Evolutionary conservation across 2,329 filamentous ascomycete species (phyloP).

Genomic region (Fusarium heterosporum): DNA sequence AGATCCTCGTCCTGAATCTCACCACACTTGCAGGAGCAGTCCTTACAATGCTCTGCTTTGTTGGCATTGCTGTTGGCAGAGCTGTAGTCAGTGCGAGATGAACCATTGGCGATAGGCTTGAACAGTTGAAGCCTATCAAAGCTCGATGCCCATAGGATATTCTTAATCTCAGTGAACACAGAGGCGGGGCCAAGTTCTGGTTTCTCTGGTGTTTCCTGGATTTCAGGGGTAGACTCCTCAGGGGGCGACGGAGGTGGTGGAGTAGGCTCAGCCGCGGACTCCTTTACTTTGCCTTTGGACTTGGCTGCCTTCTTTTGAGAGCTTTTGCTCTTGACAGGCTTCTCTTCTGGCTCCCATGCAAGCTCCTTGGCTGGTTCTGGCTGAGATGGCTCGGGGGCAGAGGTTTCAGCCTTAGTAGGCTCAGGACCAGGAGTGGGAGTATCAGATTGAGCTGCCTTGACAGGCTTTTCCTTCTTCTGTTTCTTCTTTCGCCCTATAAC

Average conservation of each 20-base stretch:
- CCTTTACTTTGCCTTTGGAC: constrained; percentile 49
- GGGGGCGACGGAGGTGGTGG: constrained; percentile 35
- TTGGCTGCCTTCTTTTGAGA: constrained; percentile 50
- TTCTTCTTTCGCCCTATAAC: constrained; percentile 87
- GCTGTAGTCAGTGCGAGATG: constrained; percentile 47
- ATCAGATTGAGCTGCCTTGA: constrained; percentile 37
- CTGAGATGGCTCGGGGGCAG: constrained; percentile 6
- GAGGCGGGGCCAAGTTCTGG: constrained; percentile 49
- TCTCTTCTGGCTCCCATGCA: constrained; percentile 38
- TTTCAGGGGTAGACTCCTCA: constrained; percentile 34
- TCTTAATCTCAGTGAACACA: constrained; percentile 53
- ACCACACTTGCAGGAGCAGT: constrained; percentile 54
- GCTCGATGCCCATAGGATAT: constrained; percentile 49
- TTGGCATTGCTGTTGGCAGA: constrained; percentile 33
- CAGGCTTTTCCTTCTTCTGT: constrained; percentile 77
- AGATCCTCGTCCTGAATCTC: constrained; percentile 64
- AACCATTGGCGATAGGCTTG: constrained; percentile 50
- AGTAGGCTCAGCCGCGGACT: constrained; percentile 35
- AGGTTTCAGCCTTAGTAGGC: constrained; percentile 31
- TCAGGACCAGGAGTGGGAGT: constrained; percentile 17
- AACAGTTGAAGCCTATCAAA: constrained; percentile 54
- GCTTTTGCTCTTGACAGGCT: constrained; percentile 46
- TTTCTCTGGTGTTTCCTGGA: constrained; percentile 45
- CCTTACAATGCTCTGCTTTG: constrained; percentile 52
- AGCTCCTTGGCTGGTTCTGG: constrained; percentile 19